Base-by-base conservation (phyloP, 2,329 filamentous ascomycete species). In the Hymenoscyphus scutula region DNA sequence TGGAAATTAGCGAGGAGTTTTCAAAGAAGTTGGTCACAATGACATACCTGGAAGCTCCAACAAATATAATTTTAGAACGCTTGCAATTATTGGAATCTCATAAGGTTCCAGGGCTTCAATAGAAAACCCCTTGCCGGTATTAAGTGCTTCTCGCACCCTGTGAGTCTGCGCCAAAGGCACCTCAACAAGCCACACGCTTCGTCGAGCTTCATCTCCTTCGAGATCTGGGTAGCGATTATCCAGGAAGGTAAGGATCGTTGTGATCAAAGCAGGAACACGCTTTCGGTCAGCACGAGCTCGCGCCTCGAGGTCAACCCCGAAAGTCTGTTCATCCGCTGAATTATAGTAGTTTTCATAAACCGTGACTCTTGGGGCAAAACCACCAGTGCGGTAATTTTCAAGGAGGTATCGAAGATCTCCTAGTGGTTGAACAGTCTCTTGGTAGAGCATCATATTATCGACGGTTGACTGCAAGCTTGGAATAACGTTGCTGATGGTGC, bases 281-380 rank as follows among this genome's bases (percentile, higher is more conserved):
- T 99, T 99, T 76, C 93, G 89, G 76, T 99, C 95, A 58, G 92
- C 93, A 68, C 94, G 84, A 54, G 95, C 95, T 69, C 95, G 84
- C 41, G 94, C 92, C 78, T 99, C 95, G n/a, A 99, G 85, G 73
- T 99, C 96, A 61, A 99, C 92, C 68, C 96, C 95, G 74, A 98
- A 99, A 0, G 92, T 97, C 82, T 98, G 93, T 74, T 97, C 93
- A 75, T 97, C 95, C 27, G 97, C 92, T 68, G 91, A 92, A 77
- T 97, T 97, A 81, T 99, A 99, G 79, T 99, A 99, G 76, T 98
- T 99, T 78, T 99, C 95, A 77, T 99, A 99, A 3, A 92, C 89
- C 55, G 92, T 87, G 30, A 98, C 94, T 72, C 86, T 93, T 8
- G 95, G 95, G 58, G 92, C 86, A 75, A 96, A 99, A 68, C 89